phyloP scores from a whole-genome alignment of 176 grass and related monocot genomes.

The Eragrostis nindensis region DNA sequence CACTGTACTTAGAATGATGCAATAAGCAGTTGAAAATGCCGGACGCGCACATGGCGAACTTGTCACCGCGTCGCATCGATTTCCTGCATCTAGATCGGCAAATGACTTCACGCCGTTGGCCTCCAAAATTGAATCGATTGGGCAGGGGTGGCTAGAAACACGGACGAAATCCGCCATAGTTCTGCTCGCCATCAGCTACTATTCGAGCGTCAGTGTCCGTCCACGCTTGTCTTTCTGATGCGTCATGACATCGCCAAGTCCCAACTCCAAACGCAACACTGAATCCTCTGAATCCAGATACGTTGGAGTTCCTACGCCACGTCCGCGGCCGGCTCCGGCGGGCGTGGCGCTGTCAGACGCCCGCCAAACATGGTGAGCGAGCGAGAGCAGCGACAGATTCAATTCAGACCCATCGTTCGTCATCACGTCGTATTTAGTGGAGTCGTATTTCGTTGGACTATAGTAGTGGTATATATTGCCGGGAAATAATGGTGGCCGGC shows the following conservation, averaged over 20 bases:
- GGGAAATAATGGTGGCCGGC: background rate
- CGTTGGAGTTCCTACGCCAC: background rate
- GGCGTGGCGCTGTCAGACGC: slow-evolving; percentile 9
- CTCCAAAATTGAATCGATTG: background rate
- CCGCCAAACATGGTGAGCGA: background rate
- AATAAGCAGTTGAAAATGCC: background rate
- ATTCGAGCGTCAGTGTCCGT: background rate
- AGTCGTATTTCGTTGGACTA: background rate
- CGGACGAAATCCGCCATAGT: slow-evolving; percentile 21
- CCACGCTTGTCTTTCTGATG: background rate
- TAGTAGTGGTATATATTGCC: background rate
- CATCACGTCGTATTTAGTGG: too few relatives aligned
- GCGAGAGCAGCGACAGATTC: background rate
- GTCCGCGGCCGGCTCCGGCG: background rate
- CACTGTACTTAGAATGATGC: background rate
- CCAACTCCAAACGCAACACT: slow-evolving; percentile 1
- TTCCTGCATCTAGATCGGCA: slow-evolving; percentile 15
- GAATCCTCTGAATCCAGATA: background rate
- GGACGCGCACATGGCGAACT: background rate
- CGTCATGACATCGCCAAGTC: slow-evolving; percentile 21
- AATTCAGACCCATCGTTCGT: background rate
- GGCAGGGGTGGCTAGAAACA: background rate
- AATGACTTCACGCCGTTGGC: background rate
- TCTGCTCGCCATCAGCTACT: slow-evolving; percentile 31
- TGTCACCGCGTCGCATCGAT: background rate